Percentiles rank a stretch among this genome's conserved stretches.
phyloP scores from a whole-genome alignment of 192 early-diverging fungal genomes.

The Endogone sp. region DNA sequence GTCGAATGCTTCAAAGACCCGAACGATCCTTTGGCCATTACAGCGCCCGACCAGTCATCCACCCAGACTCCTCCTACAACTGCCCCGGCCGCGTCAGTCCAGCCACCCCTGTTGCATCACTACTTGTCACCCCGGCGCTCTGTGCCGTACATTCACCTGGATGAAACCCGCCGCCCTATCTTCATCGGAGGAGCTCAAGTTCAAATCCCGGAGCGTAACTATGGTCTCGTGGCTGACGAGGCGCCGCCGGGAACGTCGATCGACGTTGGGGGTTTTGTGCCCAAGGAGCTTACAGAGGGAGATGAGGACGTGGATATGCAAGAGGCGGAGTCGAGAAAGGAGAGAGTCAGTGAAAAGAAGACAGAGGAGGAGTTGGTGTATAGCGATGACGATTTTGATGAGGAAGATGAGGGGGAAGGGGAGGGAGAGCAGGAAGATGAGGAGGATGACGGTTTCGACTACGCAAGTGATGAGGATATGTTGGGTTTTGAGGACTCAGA shows the following conservation, averaged over 20 bases:
- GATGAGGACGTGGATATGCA: not conserved
- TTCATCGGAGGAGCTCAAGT: not conserved
- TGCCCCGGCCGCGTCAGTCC: not conserved
- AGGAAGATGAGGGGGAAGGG: conserved; percentile 7
- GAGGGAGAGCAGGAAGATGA: not conserved
- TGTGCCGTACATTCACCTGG: not conserved
- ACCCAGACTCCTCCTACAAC: too few species aligned
- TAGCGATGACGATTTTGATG: conserved; percentile 7
- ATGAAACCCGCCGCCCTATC: not conserved
- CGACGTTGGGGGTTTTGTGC: not conserved
- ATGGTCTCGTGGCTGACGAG: not conserved
- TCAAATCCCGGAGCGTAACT: not conserved
- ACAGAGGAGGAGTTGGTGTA: conserved; percentile 10
- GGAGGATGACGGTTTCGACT: conserved; percentile 13
- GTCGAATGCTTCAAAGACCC: conserved; percentile 23
- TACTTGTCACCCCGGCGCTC: not conserved
- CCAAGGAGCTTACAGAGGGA: not conserved
- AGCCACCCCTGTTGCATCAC: not conserved
- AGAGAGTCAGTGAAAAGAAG: not conserved
- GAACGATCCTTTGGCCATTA: not conserved
- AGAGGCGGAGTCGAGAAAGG: conserved; percentile 6
- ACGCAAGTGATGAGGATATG: not conserved
- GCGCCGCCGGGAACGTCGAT: not conserved
- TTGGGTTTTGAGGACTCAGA: not conserved
- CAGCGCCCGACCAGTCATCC: not conserved